Base-by-base conservation (phyloP, 306 rosid species). In the Quercus suber region DNA sequence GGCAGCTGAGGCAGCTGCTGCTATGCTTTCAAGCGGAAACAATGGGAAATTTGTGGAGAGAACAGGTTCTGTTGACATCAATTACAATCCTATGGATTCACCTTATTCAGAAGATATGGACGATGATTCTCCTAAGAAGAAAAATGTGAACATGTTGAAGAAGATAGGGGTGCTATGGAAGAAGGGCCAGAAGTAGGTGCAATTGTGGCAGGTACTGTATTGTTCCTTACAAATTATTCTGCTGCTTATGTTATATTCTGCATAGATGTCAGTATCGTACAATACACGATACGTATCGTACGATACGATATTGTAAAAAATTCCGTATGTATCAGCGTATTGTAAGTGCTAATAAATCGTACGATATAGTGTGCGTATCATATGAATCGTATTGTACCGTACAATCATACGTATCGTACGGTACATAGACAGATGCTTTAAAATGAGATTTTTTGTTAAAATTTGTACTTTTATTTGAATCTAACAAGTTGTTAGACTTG, bases 101-200 rank as follows among this genome's bases (percentile, higher is more conserved):
- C 94, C 94, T 52, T 90, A 87, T 56, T 89, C 82, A 12, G 98
- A 90, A 57, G 98, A 94, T 84, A 83, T 88, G 18, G 94, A 94
- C 3, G 94, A 94, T 15, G 93, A 90, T 25, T 94, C 94, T 0
- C 97, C 94, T 2, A 94, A 94, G 90, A 94, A 92, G 97, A 94
- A 94, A 81, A 94, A 87, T 74, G 90, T 82, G 13, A 94, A 89
- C 81, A 64, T 94, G 92, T 86, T 92, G 91, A 94, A 91, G 94
- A 94, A 92, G 90, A 86, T 94, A 81, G 98, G 98, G 13, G 97
- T 90, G 37, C 80, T 94, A 67, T 94, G 98, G 98, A 94, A 88
- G 92, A 94, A 90, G 78, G 90, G 85, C 74, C 94, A 94, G 80
- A 87, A 85, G 81, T 84, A 74, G 81, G 20, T 61, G 80, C 27